phyloP scores from a whole-genome alignment of 805 yeast species.

The Starmerella floris region DNA sequence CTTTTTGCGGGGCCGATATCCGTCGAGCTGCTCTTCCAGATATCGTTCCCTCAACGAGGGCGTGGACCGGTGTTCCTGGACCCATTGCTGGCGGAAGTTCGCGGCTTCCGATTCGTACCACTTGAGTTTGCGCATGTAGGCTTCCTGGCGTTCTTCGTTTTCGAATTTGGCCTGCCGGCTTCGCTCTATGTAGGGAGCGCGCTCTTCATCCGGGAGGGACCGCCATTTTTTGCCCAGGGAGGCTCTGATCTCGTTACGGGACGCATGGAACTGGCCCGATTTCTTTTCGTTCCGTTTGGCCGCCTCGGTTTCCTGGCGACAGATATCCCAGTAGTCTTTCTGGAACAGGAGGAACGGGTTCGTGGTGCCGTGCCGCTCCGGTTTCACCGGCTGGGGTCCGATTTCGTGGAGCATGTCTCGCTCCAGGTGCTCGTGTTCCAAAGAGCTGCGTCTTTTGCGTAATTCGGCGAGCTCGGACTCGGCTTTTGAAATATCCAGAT shows the following conservation, averaged over 20 bases:
- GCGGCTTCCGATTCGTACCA: conserved; percentile 30
- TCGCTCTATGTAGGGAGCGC: conserved; percentile 28
- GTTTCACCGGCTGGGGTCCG: conserved; percentile 30
- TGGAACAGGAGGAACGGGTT: conserved; percentile 33
- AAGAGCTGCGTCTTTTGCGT: conserved; percentile 22
- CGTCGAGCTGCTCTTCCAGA: conserved; percentile 15
- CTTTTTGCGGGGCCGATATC: conserved; percentile 10
- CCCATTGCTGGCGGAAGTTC: conserved; percentile 29
- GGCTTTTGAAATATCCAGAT: conserved; percentile 13
- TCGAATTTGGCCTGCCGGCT: conserved; percentile 27
- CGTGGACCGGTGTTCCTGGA: conserved; percentile 25
- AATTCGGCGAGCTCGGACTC: conserved; percentile 24
- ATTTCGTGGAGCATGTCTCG: conserved; percentile 27
- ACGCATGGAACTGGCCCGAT: conserved; percentile 25
- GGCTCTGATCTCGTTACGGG: conserved; percentile 31
- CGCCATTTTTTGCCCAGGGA: conserved; percentile 32
- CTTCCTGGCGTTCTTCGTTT: conserved; percentile 26
- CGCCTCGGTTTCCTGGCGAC: conserved; percentile 28
- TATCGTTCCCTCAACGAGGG: conserved; percentile 19
- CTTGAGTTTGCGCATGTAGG: conserved; percentile 24
- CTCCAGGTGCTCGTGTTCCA: conserved; percentile 27
- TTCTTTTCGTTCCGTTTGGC: conserved; percentile 23
- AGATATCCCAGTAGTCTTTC: conserved; percentile 32
- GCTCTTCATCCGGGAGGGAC: conserved; percentile 28
- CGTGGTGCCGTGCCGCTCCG: conserved; percentile 29